Evolutionary conservation across 2,329 filamentous ascomycete genomes (phyloP).

Genomic region (Sclerotinia glacialis): DNA sequence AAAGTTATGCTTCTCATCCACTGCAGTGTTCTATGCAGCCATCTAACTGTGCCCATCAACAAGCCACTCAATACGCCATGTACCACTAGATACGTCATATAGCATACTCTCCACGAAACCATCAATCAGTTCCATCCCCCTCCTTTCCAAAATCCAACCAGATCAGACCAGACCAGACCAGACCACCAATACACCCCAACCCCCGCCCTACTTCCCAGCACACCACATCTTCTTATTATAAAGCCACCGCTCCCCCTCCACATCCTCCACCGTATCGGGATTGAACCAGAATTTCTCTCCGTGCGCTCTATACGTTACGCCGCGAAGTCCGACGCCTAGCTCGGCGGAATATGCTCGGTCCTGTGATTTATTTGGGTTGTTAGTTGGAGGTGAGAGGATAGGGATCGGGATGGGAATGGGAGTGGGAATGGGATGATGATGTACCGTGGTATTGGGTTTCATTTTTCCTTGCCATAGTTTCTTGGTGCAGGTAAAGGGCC

Average conservation of each 20-base stretch:
- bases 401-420: too few species aligned
- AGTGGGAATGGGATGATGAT: not conserved
- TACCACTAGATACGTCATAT: not conserved
- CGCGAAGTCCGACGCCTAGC: conserved; percentile 26
- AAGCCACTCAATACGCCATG: not conserved
- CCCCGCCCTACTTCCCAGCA: not conserved
- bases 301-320: conserved; percentile 25
- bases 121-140: not conserved
- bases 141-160: not conserved
- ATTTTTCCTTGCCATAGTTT: conserved; percentile 12
- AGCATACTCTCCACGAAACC: not conserved
- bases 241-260: conserved; percentile 24
- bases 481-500: conserved; percentile 20
- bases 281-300: conserved; percentile 25
- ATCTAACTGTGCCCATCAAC: too few species aligned
- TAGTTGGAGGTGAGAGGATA: not conserved
- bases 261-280: conserved; percentile 26
- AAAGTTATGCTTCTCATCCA: not conserved
- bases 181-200: not conserved
- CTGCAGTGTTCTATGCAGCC: too few species aligned
- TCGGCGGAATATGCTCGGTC: conserved; percentile 23
- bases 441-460: not conserved
- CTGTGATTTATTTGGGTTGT: not conserved
- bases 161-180: not conserved
- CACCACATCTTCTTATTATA: conserved; percentile 27